phyloP scores from a whole-genome alignment of 2,329 filamentous ascomycete genomes.

The Clathrospora elynae region DNA sequence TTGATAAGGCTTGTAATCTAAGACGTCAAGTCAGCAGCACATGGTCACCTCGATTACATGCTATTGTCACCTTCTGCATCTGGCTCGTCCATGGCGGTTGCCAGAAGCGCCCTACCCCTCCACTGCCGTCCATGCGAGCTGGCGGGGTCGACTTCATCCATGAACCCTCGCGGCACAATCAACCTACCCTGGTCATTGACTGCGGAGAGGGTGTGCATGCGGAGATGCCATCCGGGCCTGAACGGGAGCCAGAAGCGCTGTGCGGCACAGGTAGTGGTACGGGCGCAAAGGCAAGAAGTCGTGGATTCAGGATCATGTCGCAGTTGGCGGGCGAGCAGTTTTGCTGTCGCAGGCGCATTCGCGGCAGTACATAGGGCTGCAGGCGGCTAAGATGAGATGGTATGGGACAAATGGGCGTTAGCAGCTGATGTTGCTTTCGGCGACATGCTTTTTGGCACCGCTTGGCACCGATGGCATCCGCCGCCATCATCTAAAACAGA shows the following conservation, averaged over 20 bases:
- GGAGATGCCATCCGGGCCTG: constrained; percentile 32
- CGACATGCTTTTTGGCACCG: constrained; percentile 19
- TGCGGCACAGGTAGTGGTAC: constrained; percentile 13
- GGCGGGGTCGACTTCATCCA: constrained; percentile 31
- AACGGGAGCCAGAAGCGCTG: constrained; percentile 12
- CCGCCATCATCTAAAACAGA: constrained; percentile 15
- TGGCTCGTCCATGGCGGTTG: constrained; percentile 16
- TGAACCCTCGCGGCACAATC: constrained; percentile 27
- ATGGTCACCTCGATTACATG: constrained; percentile 16
- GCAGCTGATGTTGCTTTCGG: constrained; percentile 30
- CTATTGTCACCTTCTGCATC: constrained; percentile 40
- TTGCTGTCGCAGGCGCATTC: constrained; percentile 18
- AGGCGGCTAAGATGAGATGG: constrained; percentile 21
- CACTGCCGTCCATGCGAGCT: constrained; percentile 23
- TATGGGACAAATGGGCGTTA: constrained; percentile 20
- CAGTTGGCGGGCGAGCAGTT: constrained; percentile 6
- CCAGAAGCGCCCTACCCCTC: constrained; percentile 26
- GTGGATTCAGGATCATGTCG: constrained; percentile 4
- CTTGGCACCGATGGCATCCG: constrained; percentile 28
- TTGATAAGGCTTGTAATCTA: too few relatives aligned
- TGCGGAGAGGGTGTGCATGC: constrained; percentile 28
- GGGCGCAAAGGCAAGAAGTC: constrained; percentile 18
- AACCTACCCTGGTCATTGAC: constrained; percentile 25
- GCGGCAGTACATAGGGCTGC: constrained; percentile 32
- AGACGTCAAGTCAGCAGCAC: too few relatives aligned